Percentiles rank a stretch among this genome's conserved stretches.
These are phyloP conservation scores for Phytophthora cryptogea DNA, from an alignment of 352 stramenopile species.

Conservation along the genomic window DNA sequence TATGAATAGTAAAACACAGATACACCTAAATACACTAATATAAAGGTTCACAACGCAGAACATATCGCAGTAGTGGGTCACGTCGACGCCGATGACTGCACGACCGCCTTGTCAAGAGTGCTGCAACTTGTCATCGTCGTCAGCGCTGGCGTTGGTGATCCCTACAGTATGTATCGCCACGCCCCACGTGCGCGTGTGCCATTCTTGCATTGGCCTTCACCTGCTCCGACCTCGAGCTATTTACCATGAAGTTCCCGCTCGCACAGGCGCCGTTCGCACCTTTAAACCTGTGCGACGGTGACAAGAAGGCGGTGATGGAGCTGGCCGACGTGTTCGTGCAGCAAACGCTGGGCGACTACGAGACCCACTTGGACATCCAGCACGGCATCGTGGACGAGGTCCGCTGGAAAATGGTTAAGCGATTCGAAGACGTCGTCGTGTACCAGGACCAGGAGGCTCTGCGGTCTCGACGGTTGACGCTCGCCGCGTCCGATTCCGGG, in stretches of 20 bases:
- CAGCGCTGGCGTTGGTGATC: slow-evolving; percentile 13
- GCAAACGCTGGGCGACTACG: slow-evolving; percentile 39
- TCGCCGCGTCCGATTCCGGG: slow-evolving; percentile 1
- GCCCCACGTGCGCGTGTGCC: not conserved
- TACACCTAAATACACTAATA: no score
- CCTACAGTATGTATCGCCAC: not conserved
- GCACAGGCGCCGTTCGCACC: slow-evolving; percentile 38
- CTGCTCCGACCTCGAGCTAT: slow-evolving; percentile 4
- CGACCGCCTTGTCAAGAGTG: slow-evolving; percentile 5
- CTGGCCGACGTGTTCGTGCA: slow-evolving; percentile 41
- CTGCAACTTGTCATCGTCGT: slow-evolving; percentile 21
- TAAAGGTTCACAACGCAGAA: not conserved
- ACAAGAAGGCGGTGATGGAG: slow-evolving; percentile 27
- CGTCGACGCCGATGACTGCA: slow-evolving; percentile 5
- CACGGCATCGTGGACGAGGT: slow-evolving; percentile 32
- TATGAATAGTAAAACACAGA: no score
- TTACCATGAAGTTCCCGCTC: slow-evolving; percentile 38
- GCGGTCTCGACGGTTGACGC: slow-evolving; percentile 8
- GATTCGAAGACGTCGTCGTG: slow-evolving; percentile 37
- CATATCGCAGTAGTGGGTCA: not conserved
- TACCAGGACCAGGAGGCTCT: slow-evolving; percentile 35
- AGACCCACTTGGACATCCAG: slow-evolving; percentile 26
- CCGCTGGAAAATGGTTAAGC: slow-evolving; percentile 47
- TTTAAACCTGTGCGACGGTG: slow-evolving; percentile 25
- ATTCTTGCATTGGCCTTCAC: slow-evolving; percentile 18